Base-by-base conservation (phyloP, 495 filamentous ascomycete species). In the Echria macrotheca region DNA sequence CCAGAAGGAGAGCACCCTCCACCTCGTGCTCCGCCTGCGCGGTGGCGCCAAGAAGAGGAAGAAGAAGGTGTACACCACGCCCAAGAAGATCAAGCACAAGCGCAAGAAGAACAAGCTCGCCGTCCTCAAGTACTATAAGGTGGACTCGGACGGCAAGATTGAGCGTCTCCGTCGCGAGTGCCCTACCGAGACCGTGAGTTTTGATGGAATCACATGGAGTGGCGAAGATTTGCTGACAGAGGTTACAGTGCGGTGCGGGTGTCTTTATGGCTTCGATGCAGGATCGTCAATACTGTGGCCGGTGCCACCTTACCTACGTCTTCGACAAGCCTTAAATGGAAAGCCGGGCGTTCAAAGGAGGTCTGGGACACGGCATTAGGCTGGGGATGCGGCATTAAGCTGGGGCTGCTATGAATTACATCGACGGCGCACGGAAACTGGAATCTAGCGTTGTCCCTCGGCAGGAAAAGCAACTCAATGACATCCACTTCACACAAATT, bases 11-110 rank as follows among this genome's bases (percentile, higher is more conserved):
- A 91, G 86, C 56, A 99, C 93, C 67, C 89, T 99, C 54, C 93
- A 99, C 77, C 79, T 97, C 56, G 94, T 99, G 58, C 85, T 99
- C 56, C 90, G 94, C 69, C 89, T 99, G 51, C 94, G 93, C 81
- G 85, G 85, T 69, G 93, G 93, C 74, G 89, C 74, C 66, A 98
- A 98, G 89, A 98, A 98, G 89, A 79, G 93, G 63, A 98, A 98
- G 87, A 98, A 98, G 91, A 98, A 98, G 89, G 93, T 98, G 50
- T 98, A 98, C 83, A 96, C 87, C 66, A 98, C 94, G 61, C 93
- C 93, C 68, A 98, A 98, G 91, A 98, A 98, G 87, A 98, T 98
- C 86, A 98, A 98, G 91, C 93, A 98, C 80, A 98, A 97, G 87
- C 84, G 90, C 78, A 97, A 96, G 86, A 83, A 83, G 90, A 95